Percentiles rank a stretch among this genome's conserved stretches.
Evolutionary conservation across 2,329 filamentous ascomycete species (phyloP).

Genomic region (Scedosporium aurantiacum): DNA sequence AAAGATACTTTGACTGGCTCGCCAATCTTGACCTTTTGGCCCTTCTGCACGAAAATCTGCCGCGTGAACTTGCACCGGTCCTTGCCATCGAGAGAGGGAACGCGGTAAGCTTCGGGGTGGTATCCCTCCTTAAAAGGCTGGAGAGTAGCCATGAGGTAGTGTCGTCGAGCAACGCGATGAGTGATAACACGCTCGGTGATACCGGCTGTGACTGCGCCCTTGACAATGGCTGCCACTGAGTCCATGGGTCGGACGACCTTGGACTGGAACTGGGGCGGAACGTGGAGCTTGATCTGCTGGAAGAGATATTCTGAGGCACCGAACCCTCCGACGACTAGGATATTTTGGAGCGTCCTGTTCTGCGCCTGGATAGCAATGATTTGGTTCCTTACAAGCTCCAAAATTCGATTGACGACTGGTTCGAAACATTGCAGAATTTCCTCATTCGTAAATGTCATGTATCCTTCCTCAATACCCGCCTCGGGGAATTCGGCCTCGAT

Average conservation of each 20-base stretch:
- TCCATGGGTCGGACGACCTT: constrained; percentile 99
- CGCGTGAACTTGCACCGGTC: constrained; percentile 97
- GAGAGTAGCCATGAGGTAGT: constrained; percentile 98
- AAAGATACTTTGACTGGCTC: constrained; percentile 98
- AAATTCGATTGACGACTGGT: constrained; percentile 91
- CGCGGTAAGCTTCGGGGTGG: constrained; percentile 95
- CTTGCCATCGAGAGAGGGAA: constrained; percentile 91
- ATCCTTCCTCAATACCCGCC: constrained; percentile 94
- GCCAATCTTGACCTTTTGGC: constrained; percentile 96
- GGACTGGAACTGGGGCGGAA: constrained; percentile 94
- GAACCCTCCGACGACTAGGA: constrained; percentile 94
- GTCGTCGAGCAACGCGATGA: constrained; percentile 88
- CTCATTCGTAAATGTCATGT: constrained; percentile 99
- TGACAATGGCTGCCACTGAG: constrained; percentile 95
- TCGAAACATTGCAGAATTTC: constrained; percentile 99
- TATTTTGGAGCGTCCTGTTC: constrained; percentile 87
- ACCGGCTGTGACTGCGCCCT: constrained; percentile 93
- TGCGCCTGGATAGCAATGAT: constrained; percentile 98
- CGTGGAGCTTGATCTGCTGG: constrained; percentile 98
- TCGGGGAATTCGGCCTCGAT: constrained; percentile 98
- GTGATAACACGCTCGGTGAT: constrained; percentile 96
- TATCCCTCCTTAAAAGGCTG: constrained; percentile 99
- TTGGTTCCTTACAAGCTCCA: constrained; percentile 93
- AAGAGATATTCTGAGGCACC: constrained; percentile 98
- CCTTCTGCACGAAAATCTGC: constrained; percentile 97